Conservation (phyloP, 257 asterid genomes). For the Leonotis leonurus region DNA sequence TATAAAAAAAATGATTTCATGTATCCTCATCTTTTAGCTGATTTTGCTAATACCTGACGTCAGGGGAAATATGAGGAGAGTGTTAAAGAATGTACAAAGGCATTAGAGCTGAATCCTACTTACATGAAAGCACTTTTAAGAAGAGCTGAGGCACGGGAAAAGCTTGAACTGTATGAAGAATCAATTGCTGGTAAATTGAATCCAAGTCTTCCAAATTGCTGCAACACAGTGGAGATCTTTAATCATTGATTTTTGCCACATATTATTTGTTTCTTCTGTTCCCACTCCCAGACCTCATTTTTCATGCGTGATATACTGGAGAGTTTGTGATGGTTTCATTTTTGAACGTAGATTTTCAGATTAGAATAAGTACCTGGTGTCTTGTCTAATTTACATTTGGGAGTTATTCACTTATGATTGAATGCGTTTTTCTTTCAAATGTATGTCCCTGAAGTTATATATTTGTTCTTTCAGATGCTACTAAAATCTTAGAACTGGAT, state of each 20-base stretch:
- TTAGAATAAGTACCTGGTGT: not conserved
- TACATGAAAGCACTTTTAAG: conserved; percentile 71
- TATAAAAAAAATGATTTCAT: conserved; percentile 14
- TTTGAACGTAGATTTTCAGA: conserved; percentile 3
- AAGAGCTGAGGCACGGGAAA: conserved; percentile 92
- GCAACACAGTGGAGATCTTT: not conserved
- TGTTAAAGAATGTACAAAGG: conserved; percentile 81
- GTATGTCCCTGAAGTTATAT: not conserved
- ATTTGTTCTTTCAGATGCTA: conserved; percentile 51
- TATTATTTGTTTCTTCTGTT: not conserved
- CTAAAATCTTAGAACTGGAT: conserved; percentile 74
- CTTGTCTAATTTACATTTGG: not conserved
- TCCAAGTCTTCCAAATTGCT: not conserved
- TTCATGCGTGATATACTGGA: not conserved
- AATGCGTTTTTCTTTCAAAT: not conserved
- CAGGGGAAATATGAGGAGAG: conserved; percentile 78
- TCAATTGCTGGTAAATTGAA: conserved; percentile 61
- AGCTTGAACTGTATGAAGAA: conserved; percentile 81
- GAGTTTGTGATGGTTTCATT: not conserved
- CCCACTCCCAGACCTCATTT: not conserved
- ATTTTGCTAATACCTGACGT: conserved; percentile 15
- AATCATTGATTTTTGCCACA: not conserved
- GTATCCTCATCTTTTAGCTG: conserved; percentile 16
- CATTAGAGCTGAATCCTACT: conserved; percentile 70
- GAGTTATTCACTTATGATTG: not conserved